These are phyloP conservation scores for Ceratocystis cubensis DNA, from an alignment of 2,329 filamentous ascomycete genomes.

Conservation along the genomic window DNA sequence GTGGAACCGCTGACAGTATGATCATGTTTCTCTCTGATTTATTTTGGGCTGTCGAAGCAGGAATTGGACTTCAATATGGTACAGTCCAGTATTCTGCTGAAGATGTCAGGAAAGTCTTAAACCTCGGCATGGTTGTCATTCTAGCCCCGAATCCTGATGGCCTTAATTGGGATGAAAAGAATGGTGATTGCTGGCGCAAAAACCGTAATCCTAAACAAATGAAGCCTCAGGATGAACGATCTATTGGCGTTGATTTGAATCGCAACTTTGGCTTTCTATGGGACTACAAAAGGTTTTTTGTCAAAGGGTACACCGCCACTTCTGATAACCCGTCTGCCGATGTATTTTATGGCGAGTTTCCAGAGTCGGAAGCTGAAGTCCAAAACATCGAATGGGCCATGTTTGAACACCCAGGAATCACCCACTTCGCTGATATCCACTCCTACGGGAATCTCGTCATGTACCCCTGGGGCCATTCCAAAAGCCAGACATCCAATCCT, in stretches of 20 bases:
- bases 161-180: conserved; percentile 39
- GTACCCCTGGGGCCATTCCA: conserved; percentile 46
- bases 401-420: conserved; percentile 36
- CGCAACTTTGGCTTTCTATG: conserved; percentile 47
- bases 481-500: conserved; percentile 35
- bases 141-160: conserved; percentile 44
- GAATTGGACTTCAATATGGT: conserved; percentile 40
- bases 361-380: conserved; percentile 45
- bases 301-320: conserved; percentile 30
- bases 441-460: conserved; percentile 40
- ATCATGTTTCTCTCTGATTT: conserved; percentile 47
- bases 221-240: conserved; percentile 24
- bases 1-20: conserved; percentile 43
- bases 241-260: conserved; percentile 36
- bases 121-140: conserved; percentile 41
- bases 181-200: conserved; percentile 42
- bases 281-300: conserved; percentile 38
- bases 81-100: conserved; percentile 38
- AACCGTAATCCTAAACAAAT: conserved; percentile 34
- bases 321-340: conserved; percentile 33
- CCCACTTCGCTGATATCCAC: conserved; percentile 49
- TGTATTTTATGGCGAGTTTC: conserved; percentile 38
- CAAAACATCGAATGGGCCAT: conserved; percentile 42
- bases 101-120: conserved; percentile 40
- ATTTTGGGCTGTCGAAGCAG: conserved; percentile 38